Evolutionary conservation across 1,284 basidiomycete genomes (phyloP).

Genomic region (Moesziomyces globuligerus): DNA sequence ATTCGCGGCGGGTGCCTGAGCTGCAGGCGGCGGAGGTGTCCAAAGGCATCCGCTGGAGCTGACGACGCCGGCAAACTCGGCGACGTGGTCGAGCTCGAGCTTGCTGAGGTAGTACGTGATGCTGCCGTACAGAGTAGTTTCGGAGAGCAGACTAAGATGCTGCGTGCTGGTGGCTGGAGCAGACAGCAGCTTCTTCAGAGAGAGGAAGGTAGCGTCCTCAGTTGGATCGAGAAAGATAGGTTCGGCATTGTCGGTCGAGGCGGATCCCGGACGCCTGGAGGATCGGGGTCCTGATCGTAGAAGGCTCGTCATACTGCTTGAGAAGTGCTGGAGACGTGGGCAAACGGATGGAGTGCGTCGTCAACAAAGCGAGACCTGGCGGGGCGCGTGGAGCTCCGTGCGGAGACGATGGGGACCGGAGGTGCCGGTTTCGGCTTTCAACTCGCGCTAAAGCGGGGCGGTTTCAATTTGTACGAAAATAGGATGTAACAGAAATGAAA

Average conservation of each 20-base stretch:
- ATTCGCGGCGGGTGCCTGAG: conserved; percentile 7
- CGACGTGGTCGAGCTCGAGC: conserved; percentile 48
- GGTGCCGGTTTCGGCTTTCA: not conserved
- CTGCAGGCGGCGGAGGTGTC: conserved; percentile 35
- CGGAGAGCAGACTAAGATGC: conserved; percentile 56
- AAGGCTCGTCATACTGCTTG: conserved; percentile 15
- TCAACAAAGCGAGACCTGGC: not conserved
- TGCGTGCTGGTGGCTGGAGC: conserved; percentile 55
- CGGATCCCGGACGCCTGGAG: conserved; percentile 4
- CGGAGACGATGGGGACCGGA: not conserved
- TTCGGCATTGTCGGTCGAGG: conserved; percentile 12
- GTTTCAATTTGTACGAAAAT: too few species aligned
- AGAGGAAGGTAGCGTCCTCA: conserved; percentile 56
- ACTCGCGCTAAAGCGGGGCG: not conserved
- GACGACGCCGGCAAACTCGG: conserved; percentile 53
- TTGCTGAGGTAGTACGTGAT: conserved; percentile 60
- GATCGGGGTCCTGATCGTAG: conserved; percentile 4
- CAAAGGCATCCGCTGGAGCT: conserved; percentile 57
- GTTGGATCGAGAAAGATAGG: conserved; percentile 42
- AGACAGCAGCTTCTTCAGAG: conserved; percentile 55
- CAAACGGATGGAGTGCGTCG: not conserved
- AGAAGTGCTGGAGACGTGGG: not conserved
- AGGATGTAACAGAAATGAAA: not conserved
- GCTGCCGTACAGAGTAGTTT: conserved; percentile 56
- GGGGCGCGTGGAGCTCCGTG: not conserved